These are phyloP conservation scores for Beauveria scarabaeidicola DNA, from an alignment of 2,329 filamentous ascomycete species.

Conservation along the genomic window DNA sequence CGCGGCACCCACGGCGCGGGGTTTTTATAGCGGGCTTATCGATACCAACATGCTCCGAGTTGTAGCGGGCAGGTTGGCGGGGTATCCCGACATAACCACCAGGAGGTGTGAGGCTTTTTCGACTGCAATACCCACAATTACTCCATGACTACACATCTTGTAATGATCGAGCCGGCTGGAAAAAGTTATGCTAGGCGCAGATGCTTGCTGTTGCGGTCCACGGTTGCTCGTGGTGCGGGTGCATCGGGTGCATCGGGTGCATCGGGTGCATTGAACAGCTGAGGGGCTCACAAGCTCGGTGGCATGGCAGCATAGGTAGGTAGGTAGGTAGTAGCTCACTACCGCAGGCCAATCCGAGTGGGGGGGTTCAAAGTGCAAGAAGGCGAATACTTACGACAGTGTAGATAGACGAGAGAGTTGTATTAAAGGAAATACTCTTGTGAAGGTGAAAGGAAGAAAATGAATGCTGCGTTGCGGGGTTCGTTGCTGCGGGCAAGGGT, in stretches of 20 bases:
- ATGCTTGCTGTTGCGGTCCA: neutral
- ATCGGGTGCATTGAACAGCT: neutral
- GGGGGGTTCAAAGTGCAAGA: neutral
- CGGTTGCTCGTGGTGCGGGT: neutral
- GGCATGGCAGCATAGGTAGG: neutral
- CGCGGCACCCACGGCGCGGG: constrained; percentile 6
- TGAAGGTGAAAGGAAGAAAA: constrained; percentile 1
- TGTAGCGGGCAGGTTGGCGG: neutral
- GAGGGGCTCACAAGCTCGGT: neutral
- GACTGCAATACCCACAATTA: neutral
- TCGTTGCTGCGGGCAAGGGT: neutral
- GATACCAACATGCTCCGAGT: constrained; percentile 7
- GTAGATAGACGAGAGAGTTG: neutral
- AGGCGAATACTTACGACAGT: neutral
- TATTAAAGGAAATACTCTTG: neutral
- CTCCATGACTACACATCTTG: neutral
- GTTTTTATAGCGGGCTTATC: constrained; percentile 9
- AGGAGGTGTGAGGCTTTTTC: constrained; percentile 4
- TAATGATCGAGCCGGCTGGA: neutral
- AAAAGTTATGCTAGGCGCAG: neutral
- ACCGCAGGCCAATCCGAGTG: neutral
- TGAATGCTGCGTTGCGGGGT: neutral
- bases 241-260: too few relatives aligned
- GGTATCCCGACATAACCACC: neutral
- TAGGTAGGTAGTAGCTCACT: neutral